Conservation (phyloP, 1,139 yeast genomes). For the Pneumocystis canis region DNA sequence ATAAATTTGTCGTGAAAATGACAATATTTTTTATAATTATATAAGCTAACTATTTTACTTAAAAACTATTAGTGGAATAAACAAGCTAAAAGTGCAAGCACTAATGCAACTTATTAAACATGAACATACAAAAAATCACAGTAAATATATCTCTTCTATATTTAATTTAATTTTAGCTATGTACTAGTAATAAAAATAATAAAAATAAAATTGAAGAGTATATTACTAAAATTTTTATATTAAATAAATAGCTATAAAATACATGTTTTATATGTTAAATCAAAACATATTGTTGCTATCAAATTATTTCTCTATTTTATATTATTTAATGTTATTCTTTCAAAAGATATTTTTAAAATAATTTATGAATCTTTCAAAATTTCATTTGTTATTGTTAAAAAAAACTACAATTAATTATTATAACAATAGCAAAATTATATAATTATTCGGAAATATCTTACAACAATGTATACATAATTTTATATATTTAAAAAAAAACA, state of each 20-base stretch:
- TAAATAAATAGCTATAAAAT: constrained; percentile 16
- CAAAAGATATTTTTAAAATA: neutral
- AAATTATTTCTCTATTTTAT: neutral
- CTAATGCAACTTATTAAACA: constrained; percentile 64
- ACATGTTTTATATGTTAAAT: constrained; percentile 21
- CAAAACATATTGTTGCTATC: neutral
- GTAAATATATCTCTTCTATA: constrained; percentile 19
- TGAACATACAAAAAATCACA: constrained; percentile 46
- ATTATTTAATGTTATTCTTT: too few relatives aligned
- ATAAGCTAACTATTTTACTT: constrained; percentile 34
- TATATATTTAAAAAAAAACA: too few relatives aligned
- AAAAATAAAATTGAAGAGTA: constrained; percentile 13
- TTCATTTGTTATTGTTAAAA: neutral
- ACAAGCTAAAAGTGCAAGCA: constrained; percentile 94
- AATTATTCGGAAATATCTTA: too few relatives aligned
- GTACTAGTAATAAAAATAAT: constrained; percentile 13
- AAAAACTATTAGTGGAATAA: constrained; percentile 95
- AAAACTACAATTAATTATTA: too few relatives aligned
- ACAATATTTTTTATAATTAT: constrained; percentile 19
- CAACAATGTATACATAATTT: too few relatives aligned
- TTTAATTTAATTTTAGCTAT: neutral
- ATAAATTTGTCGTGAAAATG: constrained; percentile 85
- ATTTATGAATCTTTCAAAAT: neutral
- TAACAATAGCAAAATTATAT: too few relatives aligned
- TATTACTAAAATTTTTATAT: neutral